A percentile compares a stretch with the other conserved stretches of the same genome.
phyloP scores from a whole-genome alignment of 192 early-diverging fungal genomes.

The Coemansia sp. region DNA sequence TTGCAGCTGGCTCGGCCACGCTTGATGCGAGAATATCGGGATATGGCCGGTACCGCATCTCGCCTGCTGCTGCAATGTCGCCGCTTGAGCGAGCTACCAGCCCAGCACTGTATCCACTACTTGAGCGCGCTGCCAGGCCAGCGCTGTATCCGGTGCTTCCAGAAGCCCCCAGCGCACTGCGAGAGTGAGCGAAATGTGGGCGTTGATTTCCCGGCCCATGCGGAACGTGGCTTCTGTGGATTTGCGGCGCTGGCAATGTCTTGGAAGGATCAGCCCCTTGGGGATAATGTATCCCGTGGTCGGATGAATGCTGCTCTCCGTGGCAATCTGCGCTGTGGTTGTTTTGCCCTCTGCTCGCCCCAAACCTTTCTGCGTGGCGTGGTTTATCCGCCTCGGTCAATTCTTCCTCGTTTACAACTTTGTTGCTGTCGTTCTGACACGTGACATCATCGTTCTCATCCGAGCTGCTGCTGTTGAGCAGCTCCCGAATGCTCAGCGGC shows the following conservation, averaged over 20 bases:
- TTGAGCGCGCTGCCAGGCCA: constrained; percentile 11
- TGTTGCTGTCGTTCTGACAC: background rate
- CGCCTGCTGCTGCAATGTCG: constrained; percentile 10
- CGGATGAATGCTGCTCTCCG: background rate
- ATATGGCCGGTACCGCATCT: constrained; percentile 45
- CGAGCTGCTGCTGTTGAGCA: constrained; percentile 27
- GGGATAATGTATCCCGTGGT: background rate
- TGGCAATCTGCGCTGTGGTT: background rate
- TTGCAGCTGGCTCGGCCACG: background rate
- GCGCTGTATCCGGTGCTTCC: background rate
- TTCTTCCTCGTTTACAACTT: constrained; percentile 1
- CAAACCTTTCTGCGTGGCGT: constrained; percentile 2
- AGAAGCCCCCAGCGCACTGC: background rate
- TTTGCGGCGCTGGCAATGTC: background rate
- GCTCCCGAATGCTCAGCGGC: constrained; percentile 29
- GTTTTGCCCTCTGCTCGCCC: background rate
- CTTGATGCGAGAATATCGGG: constrained; percentile 28
- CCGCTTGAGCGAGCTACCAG: constrained; percentile 14
- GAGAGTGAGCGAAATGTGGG: constrained; percentile 5
- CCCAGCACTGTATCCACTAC: background rate
- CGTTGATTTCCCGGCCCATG: constrained; percentile 3
- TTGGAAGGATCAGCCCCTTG: constrained; percentile 10
- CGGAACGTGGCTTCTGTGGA: background rate
- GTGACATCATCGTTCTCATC: constrained; percentile 6
- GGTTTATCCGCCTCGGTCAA: constrained; percentile 17